Evolutionary conservation across 2,329 filamentous ascomycete species (phyloP).

Genomic region (Blumeria hordei): DNA sequence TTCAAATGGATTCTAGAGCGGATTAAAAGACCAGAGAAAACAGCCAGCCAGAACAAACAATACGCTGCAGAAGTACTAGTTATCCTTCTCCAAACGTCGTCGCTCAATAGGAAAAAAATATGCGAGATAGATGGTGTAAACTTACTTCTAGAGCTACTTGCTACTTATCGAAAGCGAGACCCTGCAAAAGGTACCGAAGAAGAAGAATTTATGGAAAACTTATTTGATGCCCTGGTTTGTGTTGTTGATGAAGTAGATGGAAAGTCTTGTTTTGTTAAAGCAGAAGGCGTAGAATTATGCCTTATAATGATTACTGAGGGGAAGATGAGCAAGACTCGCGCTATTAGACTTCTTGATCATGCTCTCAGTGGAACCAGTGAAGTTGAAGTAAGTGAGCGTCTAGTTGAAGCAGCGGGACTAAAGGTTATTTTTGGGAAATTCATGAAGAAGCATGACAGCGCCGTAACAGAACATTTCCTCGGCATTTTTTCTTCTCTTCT

Average conservation of each 20-base stretch:
- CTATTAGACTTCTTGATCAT: slow-evolving; percentile 67
- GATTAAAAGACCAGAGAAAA: slow-evolving; percentile 41
- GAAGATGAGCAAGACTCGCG: slow-evolving; percentile 55
- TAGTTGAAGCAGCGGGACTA: slow-evolving; percentile 66
- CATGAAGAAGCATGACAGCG: slow-evolving; percentile 52
- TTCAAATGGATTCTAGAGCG: slow-evolving; percentile 57
- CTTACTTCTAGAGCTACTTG: slow-evolving; percentile 55
- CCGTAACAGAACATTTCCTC: slow-evolving; percentile 54
- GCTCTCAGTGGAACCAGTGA: slow-evolving; percentile 36
- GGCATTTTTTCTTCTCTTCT: slow-evolving; percentile 69
- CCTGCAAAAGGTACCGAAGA: slow-evolving; percentile 69
- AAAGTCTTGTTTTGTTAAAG: slow-evolving; percentile 63
- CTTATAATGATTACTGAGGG: slow-evolving; percentile 82
- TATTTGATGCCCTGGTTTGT: slow-evolving; percentile 71
- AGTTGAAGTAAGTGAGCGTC: slow-evolving; percentile 40
- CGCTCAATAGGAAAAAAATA: slow-evolving; percentile 37
- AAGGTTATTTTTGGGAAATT: slow-evolving; percentile 72
- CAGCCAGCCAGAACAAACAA: slow-evolving; percentile 74
- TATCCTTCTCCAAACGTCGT: slow-evolving; percentile 59
- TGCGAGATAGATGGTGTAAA: slow-evolving; percentile 50
- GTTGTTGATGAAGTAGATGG: slow-evolving; percentile 51
- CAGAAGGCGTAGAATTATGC: slow-evolving; percentile 75
- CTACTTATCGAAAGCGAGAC: slow-evolving; percentile 65
- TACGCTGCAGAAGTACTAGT: slow-evolving; percentile 83
- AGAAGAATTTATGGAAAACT: slow-evolving; percentile 83